phyloP scores from a whole-genome alignment of 164 flowering plant species.

The Tetrastigma voinierianum region DNA sequence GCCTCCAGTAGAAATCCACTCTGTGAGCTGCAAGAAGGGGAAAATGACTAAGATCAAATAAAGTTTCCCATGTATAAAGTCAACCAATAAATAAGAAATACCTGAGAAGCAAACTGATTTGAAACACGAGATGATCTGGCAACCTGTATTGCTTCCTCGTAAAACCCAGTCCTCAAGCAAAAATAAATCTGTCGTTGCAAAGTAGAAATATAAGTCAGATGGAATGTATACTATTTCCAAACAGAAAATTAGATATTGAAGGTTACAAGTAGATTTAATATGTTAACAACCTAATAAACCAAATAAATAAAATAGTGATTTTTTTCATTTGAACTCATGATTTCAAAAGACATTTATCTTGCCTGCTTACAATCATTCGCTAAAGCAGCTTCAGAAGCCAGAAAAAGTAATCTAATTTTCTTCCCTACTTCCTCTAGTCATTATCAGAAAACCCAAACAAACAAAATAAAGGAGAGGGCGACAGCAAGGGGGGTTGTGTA shows the following conservation, averaged over 20 bases:
- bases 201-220: neutral
- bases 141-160: constrained; percentile 82
- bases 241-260: neutral
- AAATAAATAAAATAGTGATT: too few relatives aligned
- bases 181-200: constrained; percentile 67
- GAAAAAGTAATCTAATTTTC: too few relatives aligned
- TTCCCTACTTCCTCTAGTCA: too few relatives aligned
- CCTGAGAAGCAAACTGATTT: constrained; percentile 87
- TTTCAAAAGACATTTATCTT: too few relatives aligned
- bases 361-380: too few relatives aligned
- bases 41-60: constrained; percentile 19
- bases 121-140: constrained; percentile 81
- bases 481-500: too few relatives aligned
- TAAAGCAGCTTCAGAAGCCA: constrained; percentile 11
- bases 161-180: constrained; percentile 96
- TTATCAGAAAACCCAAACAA: too few relatives aligned
- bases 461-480: too few relatives aligned
- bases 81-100: constrained; percentile 22
- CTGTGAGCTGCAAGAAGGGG: constrained; percentile 59
- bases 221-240: neutral
- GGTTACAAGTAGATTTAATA: neutral
- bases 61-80: neutral
- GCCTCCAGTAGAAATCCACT: constrained; percentile 89
- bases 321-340: too few relatives aligned
- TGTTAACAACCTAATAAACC: too few relatives aligned